phyloP scores from a whole-genome alignment of 148 eudicot species.

The Cornus controversa region DNA sequence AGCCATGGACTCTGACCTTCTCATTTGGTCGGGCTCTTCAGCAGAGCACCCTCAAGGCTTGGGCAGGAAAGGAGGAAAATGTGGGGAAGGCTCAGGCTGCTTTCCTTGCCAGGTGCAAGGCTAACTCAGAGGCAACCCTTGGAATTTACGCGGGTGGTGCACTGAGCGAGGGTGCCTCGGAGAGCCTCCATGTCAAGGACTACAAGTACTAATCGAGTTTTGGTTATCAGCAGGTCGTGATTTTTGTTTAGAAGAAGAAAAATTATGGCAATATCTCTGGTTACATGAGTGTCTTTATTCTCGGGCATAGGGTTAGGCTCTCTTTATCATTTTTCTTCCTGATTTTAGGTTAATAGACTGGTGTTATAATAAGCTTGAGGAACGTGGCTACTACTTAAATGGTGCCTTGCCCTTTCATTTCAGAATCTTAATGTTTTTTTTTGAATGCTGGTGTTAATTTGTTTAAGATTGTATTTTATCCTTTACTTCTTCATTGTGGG shows the following conservation, averaged over 20 bases:
- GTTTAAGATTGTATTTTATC: no score
- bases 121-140: conserved; percentile 89
- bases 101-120: conserved; percentile 75
- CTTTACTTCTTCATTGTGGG: no score
- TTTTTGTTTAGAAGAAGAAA: neutral
- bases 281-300: neutral
- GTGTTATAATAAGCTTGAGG: conserved; percentile 10
- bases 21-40: conserved; percentile 96
- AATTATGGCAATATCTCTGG: neutral
- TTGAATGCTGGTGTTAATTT: no score
- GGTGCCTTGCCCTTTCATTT: neutral
- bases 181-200: conserved; percentile 93
- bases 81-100: conserved; percentile 67
- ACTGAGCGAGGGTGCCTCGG: conserved; percentile 72
- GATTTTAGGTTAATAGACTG: neutral
- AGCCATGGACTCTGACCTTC: conserved; percentile 90
- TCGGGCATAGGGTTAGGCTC: neutral
- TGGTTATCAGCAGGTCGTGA: neutral
- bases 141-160: conserved; percentile 73
- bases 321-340: neutral
- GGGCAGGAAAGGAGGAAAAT: conserved; percentile 81
- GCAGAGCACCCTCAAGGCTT: conserved; percentile 90
- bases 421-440: neutral
- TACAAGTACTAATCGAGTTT: conserved; percentile 69
- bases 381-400: neutral